Evolutionary conservation across 129 eudicot species (phyloP).

Genomic region (Smallanthus sonchifolius): DNA sequence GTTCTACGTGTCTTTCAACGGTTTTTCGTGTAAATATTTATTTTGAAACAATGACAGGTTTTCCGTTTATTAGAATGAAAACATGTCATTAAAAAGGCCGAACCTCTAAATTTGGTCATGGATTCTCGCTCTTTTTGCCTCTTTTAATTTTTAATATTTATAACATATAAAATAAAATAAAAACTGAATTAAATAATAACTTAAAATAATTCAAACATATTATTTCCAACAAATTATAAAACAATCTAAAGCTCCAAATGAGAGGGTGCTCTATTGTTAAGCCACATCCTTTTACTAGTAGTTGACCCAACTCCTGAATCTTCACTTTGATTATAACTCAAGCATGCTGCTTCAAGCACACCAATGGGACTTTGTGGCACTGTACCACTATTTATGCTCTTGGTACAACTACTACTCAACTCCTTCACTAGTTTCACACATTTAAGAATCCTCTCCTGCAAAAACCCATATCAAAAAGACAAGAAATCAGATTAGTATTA

Average conservation of each 20-base stretch:
- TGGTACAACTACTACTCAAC: slow-evolving; percentile 23
- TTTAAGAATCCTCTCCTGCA: slow-evolving; percentile 48
- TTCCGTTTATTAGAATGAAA: not conserved
- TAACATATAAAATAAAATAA: not conserved
- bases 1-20: no score
- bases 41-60: no score
- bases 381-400: slow-evolving; percentile 17
- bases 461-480: not conserved
- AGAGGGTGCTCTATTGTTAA: slow-evolving; percentile 23
- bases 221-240: slow-evolving; percentile 23
- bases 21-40: not conserved
- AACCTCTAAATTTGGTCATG: not conserved
- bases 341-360: slow-evolving; percentile 53
- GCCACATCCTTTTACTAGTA: slow-evolving; percentile 39
- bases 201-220: slow-evolving; percentile 11
- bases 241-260: slow-evolving; percentile 24
- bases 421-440: slow-evolving; percentile 43
- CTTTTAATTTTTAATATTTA: not conserved
- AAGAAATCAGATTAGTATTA: not conserved
- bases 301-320: slow-evolving; percentile 35
- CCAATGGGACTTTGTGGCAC: slow-evolving; percentile 53
- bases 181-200: slow-evolving; percentile 15
- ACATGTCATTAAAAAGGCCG: not conserved
- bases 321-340: slow-evolving; percentile 46
- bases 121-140: not conserved